phyloP scores from a whole-genome alignment of 768 basidiomycete species.

The Suillus ampliporus region DNA sequence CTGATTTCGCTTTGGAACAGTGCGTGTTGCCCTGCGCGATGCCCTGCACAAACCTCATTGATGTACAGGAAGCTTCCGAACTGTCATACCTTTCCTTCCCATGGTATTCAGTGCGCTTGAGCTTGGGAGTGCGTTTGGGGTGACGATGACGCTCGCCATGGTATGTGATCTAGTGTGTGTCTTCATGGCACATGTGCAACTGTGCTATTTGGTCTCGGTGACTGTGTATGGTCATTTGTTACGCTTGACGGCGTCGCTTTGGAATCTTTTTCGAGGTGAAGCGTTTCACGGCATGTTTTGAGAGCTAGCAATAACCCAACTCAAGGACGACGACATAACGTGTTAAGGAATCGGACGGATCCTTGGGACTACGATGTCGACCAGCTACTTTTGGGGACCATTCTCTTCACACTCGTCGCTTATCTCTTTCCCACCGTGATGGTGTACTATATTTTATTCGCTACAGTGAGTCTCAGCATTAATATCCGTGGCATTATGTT shows the following conservation, averaged over 20 bases:
- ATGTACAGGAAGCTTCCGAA: slow-evolving; percentile 23
- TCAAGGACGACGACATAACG: slow-evolving; percentile 89
- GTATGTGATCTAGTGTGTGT: slow-evolving; percentile 68
- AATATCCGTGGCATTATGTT: not conserved
- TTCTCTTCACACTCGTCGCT: slow-evolving; percentile 80
- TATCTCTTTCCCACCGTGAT: slow-evolving; percentile 87
- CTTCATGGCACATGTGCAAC: slow-evolving; percentile 72
- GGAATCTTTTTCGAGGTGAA: slow-evolving; percentile 90
- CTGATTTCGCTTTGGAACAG: slow-evolving; percentile 75
- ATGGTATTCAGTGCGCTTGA: slow-evolving; percentile 43
- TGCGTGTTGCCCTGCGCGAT: slow-evolving; percentile 43
- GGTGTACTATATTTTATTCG: slow-evolving; percentile 86
- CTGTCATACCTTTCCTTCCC: slow-evolving; percentile 35
- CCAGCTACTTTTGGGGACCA: slow-evolving; percentile 93
- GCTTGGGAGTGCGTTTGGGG: slow-evolving; percentile 45
- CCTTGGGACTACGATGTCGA: slow-evolving; percentile 92
- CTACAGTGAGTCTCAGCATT: slow-evolving; percentile 47
- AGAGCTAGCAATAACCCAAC: slow-evolving; percentile 3
- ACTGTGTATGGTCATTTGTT: slow-evolving; percentile 66
- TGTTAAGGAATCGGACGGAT: slow-evolving; percentile 86
- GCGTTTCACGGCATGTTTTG: slow-evolving; percentile 1
- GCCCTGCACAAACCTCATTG: not conserved
- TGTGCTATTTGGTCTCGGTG: slow-evolving; percentile 70
- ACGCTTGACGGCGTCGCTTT: slow-evolving; percentile 66
- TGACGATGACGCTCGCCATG: slow-evolving; percentile 72